Percentiles rank a stretch among this genome's conserved stretches.
phyloP scores from a whole-genome alignment of 2,329 filamentous ascomycete genomes.

The Pseudogymnoascus sp. region DNA sequence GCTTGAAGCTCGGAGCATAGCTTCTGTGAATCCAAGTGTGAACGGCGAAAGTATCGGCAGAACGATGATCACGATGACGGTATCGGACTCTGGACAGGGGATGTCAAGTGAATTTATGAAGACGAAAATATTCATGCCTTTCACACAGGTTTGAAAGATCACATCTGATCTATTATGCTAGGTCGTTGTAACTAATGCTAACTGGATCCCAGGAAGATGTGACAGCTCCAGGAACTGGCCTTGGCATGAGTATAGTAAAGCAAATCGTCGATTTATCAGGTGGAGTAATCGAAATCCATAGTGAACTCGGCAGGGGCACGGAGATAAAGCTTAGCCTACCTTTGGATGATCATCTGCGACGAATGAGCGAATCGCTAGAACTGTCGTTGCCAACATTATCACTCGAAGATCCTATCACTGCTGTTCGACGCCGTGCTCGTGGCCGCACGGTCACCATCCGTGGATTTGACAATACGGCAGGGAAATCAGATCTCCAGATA shows the following conservation, averaged over 20 bases:
- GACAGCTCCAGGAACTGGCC: constrained; percentile 49
- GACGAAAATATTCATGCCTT: constrained; percentile 50
- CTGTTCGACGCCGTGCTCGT: constrained; percentile 14
- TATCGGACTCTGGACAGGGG: constrained; percentile 54
- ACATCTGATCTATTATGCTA: background rate
- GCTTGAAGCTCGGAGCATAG: constrained; percentile 11
- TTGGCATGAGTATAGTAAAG: constrained; percentile 57
- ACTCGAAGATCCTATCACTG: constrained; percentile 12
- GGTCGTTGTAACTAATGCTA: background rate
- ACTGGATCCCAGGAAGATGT: constrained; percentile 37
- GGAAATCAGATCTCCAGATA: constrained; percentile 13
- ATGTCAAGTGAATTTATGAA: constrained; percentile 52
- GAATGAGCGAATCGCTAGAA: background rate
- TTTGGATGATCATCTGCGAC: constrained; percentile 10
- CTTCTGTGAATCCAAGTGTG: background rate
- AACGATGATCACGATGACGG: constrained; percentile 29
- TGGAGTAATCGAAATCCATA: constrained; percentile 51
- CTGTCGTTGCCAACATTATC: background rate
- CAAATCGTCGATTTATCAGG: constrained; percentile 49
- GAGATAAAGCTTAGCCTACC: constrained; percentile 42
- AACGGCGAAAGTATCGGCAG: background rate
- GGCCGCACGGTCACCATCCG: constrained; percentile 16
- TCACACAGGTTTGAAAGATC: constrained; percentile 34
- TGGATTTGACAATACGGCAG: constrained; percentile 16
- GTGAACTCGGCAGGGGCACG: constrained; percentile 44